These are phyloP conservation scores for Inonotus obliquus DNA, from an alignment of 1,284 basidiomycete genomes.

Conservation along the genomic window DNA sequence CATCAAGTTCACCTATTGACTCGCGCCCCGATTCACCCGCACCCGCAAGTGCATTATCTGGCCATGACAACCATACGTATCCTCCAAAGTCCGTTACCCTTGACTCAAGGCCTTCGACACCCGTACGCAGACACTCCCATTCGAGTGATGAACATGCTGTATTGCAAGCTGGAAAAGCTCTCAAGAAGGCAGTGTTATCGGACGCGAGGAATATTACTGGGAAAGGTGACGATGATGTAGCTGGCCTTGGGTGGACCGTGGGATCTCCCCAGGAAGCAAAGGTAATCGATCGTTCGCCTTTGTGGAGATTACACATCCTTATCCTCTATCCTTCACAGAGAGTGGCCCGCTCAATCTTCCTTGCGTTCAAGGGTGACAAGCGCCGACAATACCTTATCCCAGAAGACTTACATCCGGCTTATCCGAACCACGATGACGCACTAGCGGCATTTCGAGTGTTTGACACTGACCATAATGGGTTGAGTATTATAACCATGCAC, in stretches of 20 bases:
- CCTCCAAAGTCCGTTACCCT: conserved; percentile 8
- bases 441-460: conserved; percentile 70
- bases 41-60: conserved; percentile 1
- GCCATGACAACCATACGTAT: conserved; percentile 6
- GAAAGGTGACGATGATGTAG: conserved; percentile 32
- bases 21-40: conserved; percentile 10
- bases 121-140: conserved; percentile 18
- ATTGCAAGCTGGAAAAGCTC: conserved; percentile 53
- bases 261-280: conserved; percentile 61
- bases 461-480: conserved; percentile 69
- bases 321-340: conserved; percentile 32
- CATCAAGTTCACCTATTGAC: conserved; percentile 13
- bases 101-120: conserved; percentile 12
- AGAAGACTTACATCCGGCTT: conserved; percentile 69
- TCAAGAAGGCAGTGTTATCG: conserved; percentile 64
- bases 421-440: conserved; percentile 50
- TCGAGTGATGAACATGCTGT: conserved; percentile 35
- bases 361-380: conserved; percentile 48
- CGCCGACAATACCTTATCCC: conserved; percentile 58
- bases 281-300: conserved; percentile 31
- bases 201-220: conserved; percentile 69
- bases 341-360: conserved; percentile 67
- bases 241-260: conserved; percentile 46
- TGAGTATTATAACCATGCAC: background rate
- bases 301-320: conserved; percentile 22